A percentile compares a stretch with the other conserved stretches of the same genome.
Conservation (phyloP, 2,329 filamentous ascomycete genomes). For the Penicillium sp. region DNA sequence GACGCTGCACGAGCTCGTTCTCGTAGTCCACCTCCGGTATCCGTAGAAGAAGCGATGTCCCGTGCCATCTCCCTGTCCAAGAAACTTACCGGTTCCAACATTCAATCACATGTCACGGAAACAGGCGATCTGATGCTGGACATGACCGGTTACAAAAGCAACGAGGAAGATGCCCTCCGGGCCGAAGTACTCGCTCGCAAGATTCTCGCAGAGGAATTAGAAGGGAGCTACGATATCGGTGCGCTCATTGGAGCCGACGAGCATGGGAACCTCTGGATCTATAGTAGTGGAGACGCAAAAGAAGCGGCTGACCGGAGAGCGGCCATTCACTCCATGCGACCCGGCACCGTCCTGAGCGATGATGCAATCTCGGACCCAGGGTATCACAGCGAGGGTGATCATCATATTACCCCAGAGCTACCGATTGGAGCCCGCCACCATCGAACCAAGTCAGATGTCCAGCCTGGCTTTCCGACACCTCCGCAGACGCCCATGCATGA, state of each 20-base stretch:
- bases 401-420: conserved; percentile 64
- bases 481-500: conserved; percentile 53
- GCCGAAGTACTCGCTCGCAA: conserved; percentile 93
- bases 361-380: conserved; percentile 90
- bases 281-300: conserved; percentile 95
- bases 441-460: conserved; percentile 66
- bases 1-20: conserved; percentile 50
- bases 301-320: conserved; percentile 73
- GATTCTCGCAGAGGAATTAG: conserved; percentile 86
- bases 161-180: conserved; percentile 84
- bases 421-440: conserved; percentile 50
- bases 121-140: conserved; percentile 94
- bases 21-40: conserved; percentile 72
- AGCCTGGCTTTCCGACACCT: conserved; percentile 64
- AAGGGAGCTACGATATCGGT: conserved; percentile 94
- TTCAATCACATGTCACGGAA: conserved; percentile 88
- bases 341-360: conserved; percentile 56
- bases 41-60: conserved; percentile 72
- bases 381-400: conserved; percentile 85
- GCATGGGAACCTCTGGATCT: conserved; percentile 98
- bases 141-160: conserved; percentile 95
- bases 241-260: conserved; percentile 93
- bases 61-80: conserved; percentile 82
- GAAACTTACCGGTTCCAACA: conserved; percentile 85
- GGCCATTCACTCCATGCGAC: conserved; percentile 52